Evolutionary conservation across 352 stramenopile genomes (phyloP).

Genomic region (Elongisporangium prolatum): DNA sequence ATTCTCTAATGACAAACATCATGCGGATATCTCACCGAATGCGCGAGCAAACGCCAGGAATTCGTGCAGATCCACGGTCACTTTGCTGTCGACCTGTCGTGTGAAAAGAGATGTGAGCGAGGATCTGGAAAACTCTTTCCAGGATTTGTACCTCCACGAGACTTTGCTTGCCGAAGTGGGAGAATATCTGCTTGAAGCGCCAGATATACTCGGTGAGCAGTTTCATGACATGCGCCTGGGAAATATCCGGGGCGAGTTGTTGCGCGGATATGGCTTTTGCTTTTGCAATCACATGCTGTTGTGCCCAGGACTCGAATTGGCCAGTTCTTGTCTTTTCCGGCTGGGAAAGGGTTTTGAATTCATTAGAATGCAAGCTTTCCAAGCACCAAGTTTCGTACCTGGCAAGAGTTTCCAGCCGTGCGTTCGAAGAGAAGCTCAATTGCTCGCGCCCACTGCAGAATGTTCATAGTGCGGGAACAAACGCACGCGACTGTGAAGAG

Average conservation of each 20-base stretch:
- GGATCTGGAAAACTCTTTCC: no score
- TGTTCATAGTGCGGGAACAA: slow-evolving; percentile 38
- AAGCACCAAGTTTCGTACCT: neutral
- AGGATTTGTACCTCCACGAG: slow-evolving; percentile 30
- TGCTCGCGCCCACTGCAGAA: slow-evolving; percentile 42
- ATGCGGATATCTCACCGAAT: slow-evolving; percentile 40
- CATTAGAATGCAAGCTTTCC: neutral
- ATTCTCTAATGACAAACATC: neutral
- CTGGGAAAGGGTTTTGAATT: neutral
- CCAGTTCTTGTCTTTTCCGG: neutral
- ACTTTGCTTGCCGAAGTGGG: slow-evolving; percentile 62
- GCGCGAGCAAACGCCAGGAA: slow-evolving; percentile 64
- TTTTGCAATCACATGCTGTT: slow-evolving; percentile 40
- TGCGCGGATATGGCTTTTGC: slow-evolving; percentile 55
- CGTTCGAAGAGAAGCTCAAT: slow-evolving; percentile 43
- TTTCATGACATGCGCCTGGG: slow-evolving; percentile 63
- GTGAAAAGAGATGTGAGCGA: neutral
- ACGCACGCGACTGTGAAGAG: slow-evolving; percentile 35
- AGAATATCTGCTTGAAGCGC: slow-evolving; percentile 76
- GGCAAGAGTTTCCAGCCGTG: neutral
- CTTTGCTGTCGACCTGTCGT: slow-evolving; percentile 39
- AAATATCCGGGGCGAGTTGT: slow-evolving; percentile 62
- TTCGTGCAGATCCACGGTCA: slow-evolving; percentile 51
- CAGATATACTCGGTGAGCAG: slow-evolving; percentile 63
- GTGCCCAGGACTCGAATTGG: slow-evolving; percentile 13